A percentile compares a stretch with the other conserved stretches of the same genome.
Evolutionary conservation across 2,329 filamentous ascomycete species (phyloP).

Genomic region (Aspergillus hiratsukae): DNA sequence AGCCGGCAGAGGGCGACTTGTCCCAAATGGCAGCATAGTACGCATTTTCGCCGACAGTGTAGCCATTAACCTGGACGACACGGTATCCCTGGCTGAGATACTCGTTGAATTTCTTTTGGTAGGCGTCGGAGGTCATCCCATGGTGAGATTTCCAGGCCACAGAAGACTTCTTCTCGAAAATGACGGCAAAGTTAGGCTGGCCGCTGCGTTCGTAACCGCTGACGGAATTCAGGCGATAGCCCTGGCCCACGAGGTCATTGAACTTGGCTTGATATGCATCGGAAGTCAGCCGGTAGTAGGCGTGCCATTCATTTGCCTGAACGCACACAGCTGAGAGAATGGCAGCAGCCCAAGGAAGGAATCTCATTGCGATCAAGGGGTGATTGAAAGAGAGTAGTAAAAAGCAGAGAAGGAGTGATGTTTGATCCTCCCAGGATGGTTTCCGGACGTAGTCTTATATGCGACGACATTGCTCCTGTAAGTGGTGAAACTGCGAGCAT

Average conservation of each 20-base stretch:
- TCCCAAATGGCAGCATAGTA: slow-evolving; percentile 13
- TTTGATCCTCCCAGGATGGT: neutral
- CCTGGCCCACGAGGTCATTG: slow-evolving; percentile 6
- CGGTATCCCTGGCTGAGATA: slow-evolving; percentile 9
- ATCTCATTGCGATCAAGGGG: slow-evolving; percentile 1
- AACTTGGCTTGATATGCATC: slow-evolving; percentile 10
- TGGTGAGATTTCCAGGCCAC: slow-evolving; percentile 8
- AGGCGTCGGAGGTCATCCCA: slow-evolving; percentile 9
- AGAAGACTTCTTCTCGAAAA: slow-evolving; percentile 8
- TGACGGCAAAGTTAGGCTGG: slow-evolving; percentile 10
- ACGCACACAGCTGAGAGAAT: slow-evolving; percentile 4
- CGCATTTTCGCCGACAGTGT: slow-evolving; percentile 2
- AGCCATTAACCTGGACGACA: slow-evolving; percentile 11
- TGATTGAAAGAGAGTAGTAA: neutral
- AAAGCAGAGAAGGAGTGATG: neutral
- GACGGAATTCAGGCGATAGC: slow-evolving; percentile 8
- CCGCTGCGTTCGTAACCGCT: slow-evolving; percentile 8
- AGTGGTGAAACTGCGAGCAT: neutral
- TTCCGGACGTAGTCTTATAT: neutral
- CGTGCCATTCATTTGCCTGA: slow-evolving; percentile 10
- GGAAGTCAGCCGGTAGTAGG: slow-evolving; percentile 9
- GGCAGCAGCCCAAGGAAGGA: slow-evolving; percentile 1
- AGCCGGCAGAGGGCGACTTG: slow-evolving; percentile 5
- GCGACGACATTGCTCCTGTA: neutral
- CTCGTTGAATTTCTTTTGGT: slow-evolving; percentile 10